phyloP scores from a whole-genome alignment of 768 basidiomycete species.

The Psilocybe sp. region DNA sequence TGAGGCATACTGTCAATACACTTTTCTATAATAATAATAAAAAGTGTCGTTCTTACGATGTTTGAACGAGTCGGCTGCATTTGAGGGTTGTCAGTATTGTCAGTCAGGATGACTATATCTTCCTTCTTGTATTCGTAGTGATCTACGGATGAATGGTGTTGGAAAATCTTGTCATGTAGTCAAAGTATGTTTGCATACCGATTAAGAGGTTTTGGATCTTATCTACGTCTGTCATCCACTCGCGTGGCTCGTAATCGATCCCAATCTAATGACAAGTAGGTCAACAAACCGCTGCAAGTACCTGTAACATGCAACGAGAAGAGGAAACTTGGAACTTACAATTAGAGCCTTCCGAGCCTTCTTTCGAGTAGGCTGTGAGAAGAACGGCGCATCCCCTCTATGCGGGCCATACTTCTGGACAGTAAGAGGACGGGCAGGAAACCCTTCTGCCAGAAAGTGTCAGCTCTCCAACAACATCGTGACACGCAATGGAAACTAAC shows the following conservation, averaged over 20 bases:
- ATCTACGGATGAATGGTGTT: constrained; percentile 25
- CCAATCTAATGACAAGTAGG: constrained; percentile 58
- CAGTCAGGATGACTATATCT: constrained; percentile 86
- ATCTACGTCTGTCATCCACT: constrained; percentile 90
- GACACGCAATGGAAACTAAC: too few species aligned
- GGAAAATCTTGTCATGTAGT: not conserved
- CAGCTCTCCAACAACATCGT: too few species aligned
- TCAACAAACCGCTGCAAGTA: not conserved
- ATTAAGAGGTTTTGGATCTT: constrained; percentile 80
- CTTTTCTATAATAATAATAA: not conserved
- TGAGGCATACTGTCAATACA: constrained; percentile 19
- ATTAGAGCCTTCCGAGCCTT: constrained; percentile 90
- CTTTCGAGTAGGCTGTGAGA: constrained; percentile 85
- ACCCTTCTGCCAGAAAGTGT: too few species aligned
- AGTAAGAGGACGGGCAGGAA: too few species aligned
- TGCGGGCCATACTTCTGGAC: constrained; percentile 66
- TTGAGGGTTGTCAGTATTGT: constrained; percentile 62
- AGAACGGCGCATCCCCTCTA: constrained; percentile 56
- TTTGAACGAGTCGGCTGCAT: constrained; percentile 76
- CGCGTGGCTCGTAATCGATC: constrained; percentile 81
- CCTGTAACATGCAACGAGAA: not conserved
- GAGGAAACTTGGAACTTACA: too few species aligned
- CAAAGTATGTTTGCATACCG: constrained; percentile 36
- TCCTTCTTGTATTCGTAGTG: constrained; percentile 66
- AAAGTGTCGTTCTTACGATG: constrained; percentile 43